Conservation (phyloP, 768 basidiomycete species). For the Boletus speciosus region DNA sequence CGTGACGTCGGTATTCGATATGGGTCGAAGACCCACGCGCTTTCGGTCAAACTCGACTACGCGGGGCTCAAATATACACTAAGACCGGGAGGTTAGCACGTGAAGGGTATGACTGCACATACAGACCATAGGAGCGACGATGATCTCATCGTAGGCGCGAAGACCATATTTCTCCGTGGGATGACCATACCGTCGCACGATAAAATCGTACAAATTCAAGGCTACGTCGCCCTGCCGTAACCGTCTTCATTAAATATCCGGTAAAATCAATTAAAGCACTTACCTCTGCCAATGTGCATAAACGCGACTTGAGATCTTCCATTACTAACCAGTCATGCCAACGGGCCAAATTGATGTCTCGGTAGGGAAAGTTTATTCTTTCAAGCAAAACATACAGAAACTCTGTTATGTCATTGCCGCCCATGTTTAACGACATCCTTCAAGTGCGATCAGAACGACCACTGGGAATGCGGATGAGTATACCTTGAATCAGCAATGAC, state of each 20-base stretch:
- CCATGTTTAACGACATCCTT: constrained; percentile 81
- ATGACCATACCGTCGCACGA: constrained; percentile 71
- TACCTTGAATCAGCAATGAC: constrained; percentile 86
- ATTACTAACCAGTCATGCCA: constrained; percentile 88
- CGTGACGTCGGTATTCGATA: constrained; percentile 58
- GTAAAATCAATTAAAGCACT: constrained; percentile 19
- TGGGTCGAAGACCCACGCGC: constrained; percentile 44
- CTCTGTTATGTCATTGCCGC: constrained; percentile 93
- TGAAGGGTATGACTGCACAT: not conserved
- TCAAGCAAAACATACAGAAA: constrained; percentile 78
- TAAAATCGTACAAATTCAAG: constrained; percentile 86
- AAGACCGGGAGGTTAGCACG: not conserved
- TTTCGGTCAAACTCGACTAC: constrained; percentile 88
- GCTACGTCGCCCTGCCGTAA: constrained; percentile 75
- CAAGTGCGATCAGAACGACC: constrained; percentile 4
- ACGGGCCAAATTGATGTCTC: constrained; percentile 70
- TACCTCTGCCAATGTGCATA: constrained; percentile 89
- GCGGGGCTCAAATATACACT: constrained; percentile 93
- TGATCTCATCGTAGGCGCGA: constrained; percentile 92
- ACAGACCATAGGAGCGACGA: constrained; percentile 88
- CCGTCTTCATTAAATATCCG: constrained; percentile 2
- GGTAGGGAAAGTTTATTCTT: constrained; percentile 84
- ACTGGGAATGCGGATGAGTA: constrained; percentile 8
- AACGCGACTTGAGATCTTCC: constrained; percentile 82
- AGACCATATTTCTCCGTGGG: constrained; percentile 84